A percentile compares a stretch with the other conserved stretches of the same genome.
Conservation (phyloP, 805 yeast genomes). For the Saccharomycopsis javanensis region DNA sequence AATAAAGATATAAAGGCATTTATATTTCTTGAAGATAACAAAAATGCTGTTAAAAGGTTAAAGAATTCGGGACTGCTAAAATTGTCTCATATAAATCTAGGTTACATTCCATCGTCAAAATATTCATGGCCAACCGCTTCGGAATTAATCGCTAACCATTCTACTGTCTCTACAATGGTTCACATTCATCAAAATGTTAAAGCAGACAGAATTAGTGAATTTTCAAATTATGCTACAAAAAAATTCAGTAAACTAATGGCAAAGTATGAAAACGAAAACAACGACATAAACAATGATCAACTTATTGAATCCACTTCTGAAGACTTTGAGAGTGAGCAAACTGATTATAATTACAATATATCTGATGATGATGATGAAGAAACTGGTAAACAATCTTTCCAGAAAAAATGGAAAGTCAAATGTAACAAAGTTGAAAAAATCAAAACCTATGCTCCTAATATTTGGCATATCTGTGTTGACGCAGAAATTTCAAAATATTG, state of each 20-base stretch:
- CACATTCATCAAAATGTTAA: conserved; percentile 73
- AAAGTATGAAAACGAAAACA: conserved; percentile 3
- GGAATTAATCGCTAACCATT: conserved; percentile 18
- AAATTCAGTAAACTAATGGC: not conserved
- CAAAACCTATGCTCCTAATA: conserved; percentile 81
- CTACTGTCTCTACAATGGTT: conserved; percentile 24
- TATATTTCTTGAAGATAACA: conserved; percentile 60
- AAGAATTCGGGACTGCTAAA: conserved; percentile 15
- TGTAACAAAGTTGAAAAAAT: conserved; percentile 40
- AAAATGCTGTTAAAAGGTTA: conserved; percentile 36
- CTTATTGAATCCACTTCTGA: not conserved
- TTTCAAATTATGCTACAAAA: not conserved
- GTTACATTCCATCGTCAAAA: conserved; percentile 64
- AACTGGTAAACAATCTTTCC: not conserved
- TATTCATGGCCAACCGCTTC: conserved; percentile 49
- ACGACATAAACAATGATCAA: not conserved
- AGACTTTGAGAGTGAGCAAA: not conserved
- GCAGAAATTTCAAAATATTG: not conserved
- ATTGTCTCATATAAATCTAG: conserved; percentile 61
- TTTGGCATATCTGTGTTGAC: conserved; percentile 56
- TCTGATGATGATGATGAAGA: not conserved
- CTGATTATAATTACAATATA: not conserved
- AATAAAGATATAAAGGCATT: conserved; percentile 29
- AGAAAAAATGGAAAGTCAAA: not conserved
- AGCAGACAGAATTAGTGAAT: not conserved